phyloP scores from a whole-genome alignment of 768 basidiomycete species.

The Dictyophora rubrovolvata region DNA sequence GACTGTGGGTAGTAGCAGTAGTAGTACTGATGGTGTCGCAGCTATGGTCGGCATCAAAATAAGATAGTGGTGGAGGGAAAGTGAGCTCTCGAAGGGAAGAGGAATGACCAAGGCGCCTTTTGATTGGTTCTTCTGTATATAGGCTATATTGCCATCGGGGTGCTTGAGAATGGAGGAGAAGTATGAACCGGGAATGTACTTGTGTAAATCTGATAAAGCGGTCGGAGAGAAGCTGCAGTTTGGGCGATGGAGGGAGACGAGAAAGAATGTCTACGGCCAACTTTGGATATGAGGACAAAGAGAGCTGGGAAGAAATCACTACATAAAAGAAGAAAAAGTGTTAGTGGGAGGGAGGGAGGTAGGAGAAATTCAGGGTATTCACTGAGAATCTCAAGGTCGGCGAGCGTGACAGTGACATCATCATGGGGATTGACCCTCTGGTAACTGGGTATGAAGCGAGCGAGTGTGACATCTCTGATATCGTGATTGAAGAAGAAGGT shows the following conservation, averaged over 20 bases:
- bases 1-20: background rate
- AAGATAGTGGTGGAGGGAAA: conserved; percentile 68
- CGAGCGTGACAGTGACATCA: conserved; percentile 39
- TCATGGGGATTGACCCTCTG: conserved; percentile 27
- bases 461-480: conserved; percentile 30
- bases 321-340: conserved; percentile 10
- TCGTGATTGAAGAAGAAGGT: conserved; percentile 22
- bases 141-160: conserved; percentile 30
- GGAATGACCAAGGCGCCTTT: conserved; percentile 17
- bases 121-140: conserved; percentile 33
- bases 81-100: conserved; percentile 44
- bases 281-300: conserved; percentile 42
- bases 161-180: conserved; percentile 61
- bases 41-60: conserved; percentile 14
- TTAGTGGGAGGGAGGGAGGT: conserved; percentile 2
- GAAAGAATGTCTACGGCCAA: conserved; percentile 50
- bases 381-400: conserved; percentile 59
- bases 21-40: background rate
- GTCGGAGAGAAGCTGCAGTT: background rate
- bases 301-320: conserved; percentile 1
- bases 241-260: conserved; percentile 32
- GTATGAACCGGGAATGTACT: conserved; percentile 65
- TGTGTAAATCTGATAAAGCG: conserved; percentile 18
- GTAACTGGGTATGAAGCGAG: conserved; percentile 51
- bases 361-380: conserved; percentile 23